Conservation (phyloP, 1,284 basidiomycete species). For the Lentinula novae-zelandiae region DNA sequence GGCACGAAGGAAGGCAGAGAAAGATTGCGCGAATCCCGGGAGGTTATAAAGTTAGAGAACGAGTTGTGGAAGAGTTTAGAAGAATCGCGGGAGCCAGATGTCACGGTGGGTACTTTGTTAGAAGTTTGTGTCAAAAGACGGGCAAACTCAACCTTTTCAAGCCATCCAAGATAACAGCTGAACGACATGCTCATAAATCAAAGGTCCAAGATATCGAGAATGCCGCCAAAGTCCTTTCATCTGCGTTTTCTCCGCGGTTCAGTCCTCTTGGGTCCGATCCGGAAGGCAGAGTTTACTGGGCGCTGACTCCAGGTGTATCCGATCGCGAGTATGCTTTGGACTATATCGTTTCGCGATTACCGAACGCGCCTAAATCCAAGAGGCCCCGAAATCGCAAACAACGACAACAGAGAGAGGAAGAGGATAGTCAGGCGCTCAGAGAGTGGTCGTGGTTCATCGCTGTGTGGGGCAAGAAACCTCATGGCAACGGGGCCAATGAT, state of each 20-base stretch:
- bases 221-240: constrained; percentile 34
- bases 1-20: constrained; percentile 54
- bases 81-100: constrained; percentile 12
- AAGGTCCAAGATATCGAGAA: constrained; percentile 36
- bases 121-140: neutral
- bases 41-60: constrained; percentile 42
- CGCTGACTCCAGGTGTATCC: constrained; percentile 41
- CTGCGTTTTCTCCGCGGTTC: constrained; percentile 38
- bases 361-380: constrained; percentile 19
- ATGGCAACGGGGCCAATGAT: constrained; percentile 7
- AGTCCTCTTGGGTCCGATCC: constrained; percentile 45
- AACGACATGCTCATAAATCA: constrained; percentile 33
- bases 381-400: constrained; percentile 24
- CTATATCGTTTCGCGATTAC: constrained; percentile 29
- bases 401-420: constrained; percentile 36
- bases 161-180: constrained; percentile 24
- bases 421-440: constrained; percentile 43
- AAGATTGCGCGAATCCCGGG: constrained; percentile 42
- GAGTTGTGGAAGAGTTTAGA: constrained; percentile 34
- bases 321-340: constrained; percentile 45
- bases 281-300: constrained; percentile 53
- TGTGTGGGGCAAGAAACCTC: constrained; percentile 59
- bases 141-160: neutral
- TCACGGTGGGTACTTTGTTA: neutral
- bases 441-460: constrained; percentile 74